Conservation (phyloP, 1,139 yeast species). For the Kodamaea ohmeri region DNA sequence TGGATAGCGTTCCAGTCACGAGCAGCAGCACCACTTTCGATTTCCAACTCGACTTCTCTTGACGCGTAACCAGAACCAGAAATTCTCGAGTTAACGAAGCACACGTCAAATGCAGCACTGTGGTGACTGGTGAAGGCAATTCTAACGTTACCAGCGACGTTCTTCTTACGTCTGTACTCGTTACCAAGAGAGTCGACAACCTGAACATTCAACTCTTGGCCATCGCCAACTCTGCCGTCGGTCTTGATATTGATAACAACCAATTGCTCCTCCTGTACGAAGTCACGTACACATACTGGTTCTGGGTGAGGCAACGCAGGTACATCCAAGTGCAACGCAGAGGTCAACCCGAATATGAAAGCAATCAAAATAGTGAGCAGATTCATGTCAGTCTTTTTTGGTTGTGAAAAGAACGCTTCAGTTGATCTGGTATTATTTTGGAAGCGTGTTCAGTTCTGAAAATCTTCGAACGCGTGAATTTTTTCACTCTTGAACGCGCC, state of each 20-base stretch:
- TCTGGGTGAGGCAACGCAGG: constrained; percentile 35
- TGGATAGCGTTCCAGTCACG: constrained; percentile 97
- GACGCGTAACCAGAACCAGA: constrained; percentile 9
- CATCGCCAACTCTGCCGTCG: constrained; percentile 77
- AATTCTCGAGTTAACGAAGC: constrained; percentile 66
- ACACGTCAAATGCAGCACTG: constrained; percentile 84
- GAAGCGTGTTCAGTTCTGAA: constrained; percentile 14
- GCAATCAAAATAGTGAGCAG: constrained; percentile 13
- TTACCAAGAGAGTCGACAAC: constrained; percentile 69
- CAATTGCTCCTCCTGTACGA: constrained; percentile 76
- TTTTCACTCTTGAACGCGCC: constrained; percentile 2
- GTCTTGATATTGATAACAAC: constrained; percentile 80
- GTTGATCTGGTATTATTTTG: constrained; percentile 10
- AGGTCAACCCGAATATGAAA: constrained; percentile 20
- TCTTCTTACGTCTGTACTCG: constrained; percentile 64
- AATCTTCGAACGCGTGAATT: constrained; percentile 5
- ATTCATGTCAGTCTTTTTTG: constrained; percentile 11
- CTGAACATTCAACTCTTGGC: constrained; percentile 66
- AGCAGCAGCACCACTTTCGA: constrained; percentile 94
- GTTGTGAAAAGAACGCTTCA: constrained; percentile 4
- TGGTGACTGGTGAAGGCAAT: constrained; percentile 83
- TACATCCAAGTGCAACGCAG: constrained; percentile 41
- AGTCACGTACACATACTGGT: constrained; percentile 80
- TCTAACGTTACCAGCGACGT: constrained; percentile 61
- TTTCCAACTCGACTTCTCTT: constrained; percentile 80